Percentiles rank a stretch among this genome's conserved stretches.
Evolutionary conservation across 2,329 filamentous ascomycete genomes (phyloP).

Genomic region (Lasiodiplodia sp.): DNA sequence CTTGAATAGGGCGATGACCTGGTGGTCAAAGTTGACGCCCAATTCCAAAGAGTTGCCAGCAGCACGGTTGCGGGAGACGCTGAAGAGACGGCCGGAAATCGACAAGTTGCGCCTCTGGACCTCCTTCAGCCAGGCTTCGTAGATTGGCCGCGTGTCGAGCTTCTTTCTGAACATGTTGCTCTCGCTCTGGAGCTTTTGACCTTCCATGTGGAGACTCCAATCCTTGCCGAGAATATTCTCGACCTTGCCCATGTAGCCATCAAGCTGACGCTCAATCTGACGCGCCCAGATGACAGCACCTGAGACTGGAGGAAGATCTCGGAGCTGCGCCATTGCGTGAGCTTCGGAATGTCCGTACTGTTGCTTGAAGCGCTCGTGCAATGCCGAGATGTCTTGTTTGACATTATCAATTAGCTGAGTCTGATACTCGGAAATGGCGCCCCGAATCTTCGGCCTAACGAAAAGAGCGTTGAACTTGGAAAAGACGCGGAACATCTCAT

Average conservation of each 20-base stretch:
- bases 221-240: constrained; percentile 95
- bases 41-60: constrained; percentile 89
- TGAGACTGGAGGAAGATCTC: constrained; percentile 92
- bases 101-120: constrained; percentile 87
- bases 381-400: constrained; percentile 89
- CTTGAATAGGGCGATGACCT: constrained; percentile 98
- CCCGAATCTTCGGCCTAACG: constrained; percentile 97
- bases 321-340: constrained; percentile 96
- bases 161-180: constrained; percentile 95
- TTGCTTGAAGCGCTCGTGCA: constrained; percentile 98
- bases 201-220: constrained; percentile 93
- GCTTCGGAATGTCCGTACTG: constrained; percentile 98
- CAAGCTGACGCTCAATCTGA: constrained; percentile 94
- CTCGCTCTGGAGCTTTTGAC: constrained; percentile 90
- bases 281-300: constrained; percentile 97
- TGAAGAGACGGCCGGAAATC: constrained; percentile 91
- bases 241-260: constrained; percentile 99
- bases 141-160: constrained; percentile 91
- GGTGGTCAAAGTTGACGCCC: constrained; percentile 93
- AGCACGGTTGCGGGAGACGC: constrained; percentile 86
- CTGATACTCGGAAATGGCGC: constrained; percentile 97
- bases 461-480: constrained; percentile 99
- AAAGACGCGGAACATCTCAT: constrained; percentile 99
- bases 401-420: constrained; percentile 98
- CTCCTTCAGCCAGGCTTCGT: constrained; percentile 93